Percentiles rank a stretch among this genome's conserved stretches.
phyloP scores from a whole-genome alignment of 345 rosid genomes.

The Excoecaria agallocha region DNA sequence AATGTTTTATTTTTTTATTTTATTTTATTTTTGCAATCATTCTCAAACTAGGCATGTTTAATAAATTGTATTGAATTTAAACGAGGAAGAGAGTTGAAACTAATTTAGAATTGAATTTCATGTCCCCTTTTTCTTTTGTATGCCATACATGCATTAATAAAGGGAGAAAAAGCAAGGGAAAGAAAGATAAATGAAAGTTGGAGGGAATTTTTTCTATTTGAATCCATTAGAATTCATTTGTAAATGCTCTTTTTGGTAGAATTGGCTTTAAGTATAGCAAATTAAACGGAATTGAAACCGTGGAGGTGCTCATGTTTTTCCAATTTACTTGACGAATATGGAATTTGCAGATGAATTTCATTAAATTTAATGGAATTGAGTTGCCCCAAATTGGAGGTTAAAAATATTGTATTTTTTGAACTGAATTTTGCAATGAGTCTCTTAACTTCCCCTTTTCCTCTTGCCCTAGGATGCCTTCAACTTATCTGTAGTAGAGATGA shows the following conservation, averaged over 20 bases:
- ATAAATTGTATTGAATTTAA: too few species aligned
- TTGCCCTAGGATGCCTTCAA: not conserved
- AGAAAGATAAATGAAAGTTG: too few species aligned
- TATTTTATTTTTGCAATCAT: not conserved
- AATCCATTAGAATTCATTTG: too few species aligned
- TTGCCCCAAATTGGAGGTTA: not conserved
- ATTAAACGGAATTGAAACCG: not conserved
- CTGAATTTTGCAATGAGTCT: not conserved
- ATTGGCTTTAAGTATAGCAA: not conserved
- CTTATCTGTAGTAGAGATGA: not conserved
- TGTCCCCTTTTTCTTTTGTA: too few species aligned
- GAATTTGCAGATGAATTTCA: not conserved
- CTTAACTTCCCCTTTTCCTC: not conserved
- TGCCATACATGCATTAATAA: not conserved
- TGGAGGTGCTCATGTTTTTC: not conserved
- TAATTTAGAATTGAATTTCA: too few species aligned
- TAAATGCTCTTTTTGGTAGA: not conserved
- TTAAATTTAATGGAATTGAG: not conserved
- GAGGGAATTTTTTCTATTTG: too few species aligned
- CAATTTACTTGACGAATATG: not conserved
- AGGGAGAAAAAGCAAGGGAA: not conserved
- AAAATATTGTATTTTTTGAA: not conserved
- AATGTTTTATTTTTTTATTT: too few species aligned
- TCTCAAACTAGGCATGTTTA: not conserved
- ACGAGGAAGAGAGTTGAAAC: too few species aligned